Evolutionary conservation across 306 rosid genomes (phyloP).

Genomic region (Castanospermum australe): DNA sequence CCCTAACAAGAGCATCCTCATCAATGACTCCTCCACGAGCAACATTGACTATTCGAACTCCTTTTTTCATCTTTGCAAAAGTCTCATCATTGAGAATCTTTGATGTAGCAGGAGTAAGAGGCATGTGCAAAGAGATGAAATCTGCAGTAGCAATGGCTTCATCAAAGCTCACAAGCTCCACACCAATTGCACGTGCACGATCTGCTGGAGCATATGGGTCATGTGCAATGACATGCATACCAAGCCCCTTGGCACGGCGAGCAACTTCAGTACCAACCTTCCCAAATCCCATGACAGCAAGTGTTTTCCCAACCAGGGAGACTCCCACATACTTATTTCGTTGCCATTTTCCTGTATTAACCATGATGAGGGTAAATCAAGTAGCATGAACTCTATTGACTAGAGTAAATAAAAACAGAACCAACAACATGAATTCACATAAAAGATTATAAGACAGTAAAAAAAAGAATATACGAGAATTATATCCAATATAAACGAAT

Average conservation of each 20-base stretch:
- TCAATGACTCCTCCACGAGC: slow-evolving; percentile 99
- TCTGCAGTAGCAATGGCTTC: slow-evolving; percentile 86
- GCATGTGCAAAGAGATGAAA: slow-evolving; percentile 97
- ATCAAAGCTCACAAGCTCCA: slow-evolving; percentile 92
- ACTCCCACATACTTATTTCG: slow-evolving; percentile 95
- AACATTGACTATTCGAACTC: slow-evolving; percentile 88
- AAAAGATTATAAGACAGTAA: not conserved
- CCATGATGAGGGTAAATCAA: not conserved
- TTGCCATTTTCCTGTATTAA: slow-evolving; percentile 80
- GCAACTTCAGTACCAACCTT: slow-evolving; percentile 99
- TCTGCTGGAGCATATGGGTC: slow-evolving; percentile 97
- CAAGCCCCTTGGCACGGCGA: slow-evolving; percentile 96
- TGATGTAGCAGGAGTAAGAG: slow-evolving; percentile 82
- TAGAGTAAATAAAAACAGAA: not conserved
- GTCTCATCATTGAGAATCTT: slow-evolving; percentile 91
- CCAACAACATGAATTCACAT: not conserved
- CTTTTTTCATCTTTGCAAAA: slow-evolving; percentile 95
- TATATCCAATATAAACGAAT: not conserved
- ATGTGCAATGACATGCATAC: slow-evolving; percentile 94
- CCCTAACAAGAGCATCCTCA: slow-evolving; percentile 93
- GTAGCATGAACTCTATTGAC: not conserved
- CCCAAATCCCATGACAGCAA: slow-evolving; percentile 96
- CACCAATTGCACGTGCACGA: slow-evolving; percentile 96
- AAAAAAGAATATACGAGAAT: not conserved
- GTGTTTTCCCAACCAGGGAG: slow-evolving; percentile 93